A percentile compares a stretch with the other conserved stretches of the same genome.
Evolutionary conservation across 176 grass and related monocot genomes (phyloP).

Genomic region (Triticum monococcum): DNA sequence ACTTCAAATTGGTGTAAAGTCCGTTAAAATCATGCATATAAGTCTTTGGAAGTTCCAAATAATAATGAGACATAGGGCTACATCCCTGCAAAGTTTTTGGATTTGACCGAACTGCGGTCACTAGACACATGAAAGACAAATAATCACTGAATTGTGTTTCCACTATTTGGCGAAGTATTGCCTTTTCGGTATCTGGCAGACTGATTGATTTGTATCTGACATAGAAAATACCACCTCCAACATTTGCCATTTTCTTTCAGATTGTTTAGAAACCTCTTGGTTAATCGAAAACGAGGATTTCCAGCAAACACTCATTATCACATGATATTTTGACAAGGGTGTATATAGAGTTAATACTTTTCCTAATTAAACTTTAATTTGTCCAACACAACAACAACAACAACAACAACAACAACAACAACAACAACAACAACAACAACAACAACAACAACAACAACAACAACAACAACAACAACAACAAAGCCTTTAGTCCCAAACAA

Average conservation of each 20-base stretch:
- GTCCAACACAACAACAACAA: not conserved
- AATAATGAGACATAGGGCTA: not conserved
- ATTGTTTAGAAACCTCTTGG: not conserved
- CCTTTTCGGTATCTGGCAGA: not conserved
- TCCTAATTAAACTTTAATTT: not conserved
- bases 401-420: no score
- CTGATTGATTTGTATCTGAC: not conserved
- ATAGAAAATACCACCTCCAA: not conserved
- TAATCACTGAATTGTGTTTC: conserved; percentile 1
- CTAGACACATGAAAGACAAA: not conserved
- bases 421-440: not conserved
- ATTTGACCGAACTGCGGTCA: not conserved
- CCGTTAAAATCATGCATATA: not conserved
- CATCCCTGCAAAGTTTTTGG: not conserved
- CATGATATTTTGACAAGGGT: not conserved
- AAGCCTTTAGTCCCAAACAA: no score
- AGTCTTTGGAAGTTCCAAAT: not conserved
- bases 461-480: not conserved
- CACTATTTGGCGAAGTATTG: not conserved
- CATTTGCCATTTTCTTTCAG: not conserved
- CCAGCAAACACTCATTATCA: not conserved
- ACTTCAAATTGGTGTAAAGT: not conserved
- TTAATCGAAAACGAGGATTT: not conserved
- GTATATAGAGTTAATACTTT: not conserved
- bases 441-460: not conserved